These are phyloP conservation scores for Saksenaea oblongispora DNA, from an alignment of 371 early-diverging fungal genomes.

Conservation along the genomic window DNA sequence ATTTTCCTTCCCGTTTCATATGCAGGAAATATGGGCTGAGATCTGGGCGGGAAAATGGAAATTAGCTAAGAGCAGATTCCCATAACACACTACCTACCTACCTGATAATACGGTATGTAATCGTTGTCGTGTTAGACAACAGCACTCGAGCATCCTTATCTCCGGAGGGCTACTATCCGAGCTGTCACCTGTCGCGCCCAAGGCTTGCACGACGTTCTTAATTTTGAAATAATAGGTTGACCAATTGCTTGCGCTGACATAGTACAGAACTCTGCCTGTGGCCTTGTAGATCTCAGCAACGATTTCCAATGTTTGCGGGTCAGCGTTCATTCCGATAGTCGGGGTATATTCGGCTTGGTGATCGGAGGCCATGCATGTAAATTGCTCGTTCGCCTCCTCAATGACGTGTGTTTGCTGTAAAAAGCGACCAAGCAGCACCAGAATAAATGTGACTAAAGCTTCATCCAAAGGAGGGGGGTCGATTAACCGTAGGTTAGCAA, in stretches of 20 bases:
- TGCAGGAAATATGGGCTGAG: constrained; percentile 61
- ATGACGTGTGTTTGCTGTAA: constrained; percentile 48
- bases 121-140: constrained; percentile 23
- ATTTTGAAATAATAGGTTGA: constrained; percentile 67
- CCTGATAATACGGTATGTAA: constrained; percentile 36
- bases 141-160: constrained; percentile 35
- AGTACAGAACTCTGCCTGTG: constrained; percentile 74
- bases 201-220: constrained; percentile 26
- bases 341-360: constrained; percentile 31
- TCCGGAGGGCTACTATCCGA: constrained; percentile 33
- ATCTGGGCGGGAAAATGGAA: constrained; percentile 41
- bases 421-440: constrained; percentile 63
- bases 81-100: constrained; percentile 5
- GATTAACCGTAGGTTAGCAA: constrained; percentile 9
- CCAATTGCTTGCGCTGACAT: constrained; percentile 84
- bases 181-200: constrained; percentile 24
- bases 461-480: constrained; percentile 84
- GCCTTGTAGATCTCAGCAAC: constrained; percentile 56
- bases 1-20: constrained; percentile 67
- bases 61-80: neutral
- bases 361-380: constrained; percentile 22
- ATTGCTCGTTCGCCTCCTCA: constrained; percentile 52
- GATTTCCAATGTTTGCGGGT: constrained; percentile 34
- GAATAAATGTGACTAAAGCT: constrained; percentile 61
- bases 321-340: constrained; percentile 22